A percentile compares a stretch with the other conserved stretches of the same genome.
These are phyloP conservation scores for Neoboletus brunneissimus DNA, from an alignment of 768 basidiomycete genomes.

Conservation along the genomic window DNA sequence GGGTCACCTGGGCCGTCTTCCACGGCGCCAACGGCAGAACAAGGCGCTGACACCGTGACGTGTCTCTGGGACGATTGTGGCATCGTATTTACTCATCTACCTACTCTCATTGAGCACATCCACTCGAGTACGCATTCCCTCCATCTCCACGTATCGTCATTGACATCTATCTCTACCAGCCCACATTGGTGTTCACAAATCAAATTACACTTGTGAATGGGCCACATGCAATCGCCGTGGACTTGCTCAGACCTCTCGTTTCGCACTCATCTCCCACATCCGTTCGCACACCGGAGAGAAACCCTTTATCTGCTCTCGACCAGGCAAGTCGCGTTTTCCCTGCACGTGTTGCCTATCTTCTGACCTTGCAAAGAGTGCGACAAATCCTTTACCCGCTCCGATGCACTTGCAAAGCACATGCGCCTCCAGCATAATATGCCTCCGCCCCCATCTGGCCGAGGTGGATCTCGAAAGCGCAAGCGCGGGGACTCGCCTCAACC, in stretches of 20 bases:
- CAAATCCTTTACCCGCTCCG: constrained; percentile 92
- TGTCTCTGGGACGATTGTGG: constrained; percentile 88
- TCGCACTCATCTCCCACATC: constrained; percentile 87
- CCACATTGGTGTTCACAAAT: constrained; percentile 81
- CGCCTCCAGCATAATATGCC: constrained; percentile 81
- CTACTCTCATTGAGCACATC: constrained; percentile 77
- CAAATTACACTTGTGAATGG: constrained; percentile 91
- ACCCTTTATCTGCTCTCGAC: constrained; percentile 78
- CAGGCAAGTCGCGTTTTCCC: constrained; percentile 51
- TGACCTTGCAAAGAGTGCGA: constrained; percentile 67
- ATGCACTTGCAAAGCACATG: constrained; percentile 91
- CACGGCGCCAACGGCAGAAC: constrained; percentile 17
- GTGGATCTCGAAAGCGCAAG: constrained; percentile 70
- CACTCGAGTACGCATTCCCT: constrained; percentile 58
- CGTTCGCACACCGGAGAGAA: constrained; percentile 94
- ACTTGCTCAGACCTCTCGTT: constrained; percentile 82
- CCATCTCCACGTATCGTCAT: too few relatives aligned
- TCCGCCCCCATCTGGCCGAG: constrained; percentile 70
- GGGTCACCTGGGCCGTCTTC: constrained; percentile 24
- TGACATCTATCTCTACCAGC: constrained; percentile 38
- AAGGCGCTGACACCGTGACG: constrained; percentile 55
- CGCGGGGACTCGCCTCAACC: constrained; percentile 39
- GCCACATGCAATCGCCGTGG: constrained; percentile 74
- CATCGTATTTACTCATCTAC: constrained; percentile 66
- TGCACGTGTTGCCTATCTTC: neutral